A percentile compares a stretch with the other conserved stretches of the same genome.
phyloP scores from a whole-genome alignment of 345 rosid species.

The Rhodamnia rubescens region DNA sequence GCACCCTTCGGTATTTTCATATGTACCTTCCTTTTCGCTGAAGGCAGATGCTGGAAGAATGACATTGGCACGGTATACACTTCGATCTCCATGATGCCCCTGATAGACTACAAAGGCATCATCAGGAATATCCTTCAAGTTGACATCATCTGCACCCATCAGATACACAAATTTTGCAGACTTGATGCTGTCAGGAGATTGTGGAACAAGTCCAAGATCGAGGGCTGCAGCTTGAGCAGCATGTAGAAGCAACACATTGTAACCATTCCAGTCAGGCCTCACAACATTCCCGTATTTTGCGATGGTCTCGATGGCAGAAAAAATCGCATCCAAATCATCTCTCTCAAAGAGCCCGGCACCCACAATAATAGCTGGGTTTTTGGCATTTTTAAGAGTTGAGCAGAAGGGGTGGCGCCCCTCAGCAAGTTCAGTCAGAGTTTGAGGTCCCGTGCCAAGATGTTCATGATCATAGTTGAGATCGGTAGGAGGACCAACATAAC shows the following conservation, averaged over 20 bases:
- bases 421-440: constrained; percentile 66
- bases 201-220: constrained; percentile 92
- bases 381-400: constrained; percentile 55
- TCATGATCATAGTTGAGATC: constrained; percentile 75
- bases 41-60: constrained; percentile 90
- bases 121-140: constrained; percentile 65
- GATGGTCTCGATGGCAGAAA: constrained; percentile 64
- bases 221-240: constrained; percentile 99
- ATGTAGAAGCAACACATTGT: constrained; percentile 67
- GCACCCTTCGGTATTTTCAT: constrained; percentile 91
- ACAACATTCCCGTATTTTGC: constrained; percentile 60
- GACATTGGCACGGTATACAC: constrained; percentile 84
- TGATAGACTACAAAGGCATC: constrained; percentile 95
- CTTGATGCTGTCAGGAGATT: constrained; percentile 51
- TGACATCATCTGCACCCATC: constrained; percentile 94
- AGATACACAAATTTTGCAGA: constrained; percentile 79
- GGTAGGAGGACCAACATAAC: constrained; percentile 67
- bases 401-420: constrained; percentile 73
- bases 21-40: constrained; percentile 92
- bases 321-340: constrained; percentile 63
- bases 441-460: constrained; percentile 88
- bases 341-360: constrained; percentile 89
- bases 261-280: constrained; percentile 93
- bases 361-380: constrained; percentile 82
- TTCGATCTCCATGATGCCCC: constrained; percentile 91